Evolutionary conservation across 2,329 filamentous ascomycete species (phyloP).

Genomic region (Zasmidium angulare): DNA sequence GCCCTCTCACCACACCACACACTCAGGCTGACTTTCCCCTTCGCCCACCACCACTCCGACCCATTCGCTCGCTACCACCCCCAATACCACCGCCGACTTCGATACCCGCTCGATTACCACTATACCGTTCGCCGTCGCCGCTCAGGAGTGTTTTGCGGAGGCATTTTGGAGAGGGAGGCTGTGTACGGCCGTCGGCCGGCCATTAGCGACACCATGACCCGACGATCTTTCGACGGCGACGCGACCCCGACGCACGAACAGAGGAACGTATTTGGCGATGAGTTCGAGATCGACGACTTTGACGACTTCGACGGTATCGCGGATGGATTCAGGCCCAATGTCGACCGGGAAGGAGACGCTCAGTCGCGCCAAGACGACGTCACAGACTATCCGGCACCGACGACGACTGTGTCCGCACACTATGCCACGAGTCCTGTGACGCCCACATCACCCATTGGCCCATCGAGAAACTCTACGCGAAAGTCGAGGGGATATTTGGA

Average conservation of each 20-base stretch:
- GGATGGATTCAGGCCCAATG: conserved; percentile 47
- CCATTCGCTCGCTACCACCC: background rate
- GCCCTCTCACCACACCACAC: conserved; percentile 1
- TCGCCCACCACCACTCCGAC: background rate
- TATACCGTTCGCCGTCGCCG: background rate
- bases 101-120: background rate
- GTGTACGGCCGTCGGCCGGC: conserved; percentile 21
- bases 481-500: conserved; percentile 33
- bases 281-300: conserved; percentile 46
- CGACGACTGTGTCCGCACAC: conserved; percentile 28
- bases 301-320: conserved; percentile 41
- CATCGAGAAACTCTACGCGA: conserved; percentile 33
- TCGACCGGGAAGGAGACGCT: conserved; percentile 25
- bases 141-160: conserved; percentile 1
- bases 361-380: conserved; percentile 23
- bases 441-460: conserved; percentile 11
- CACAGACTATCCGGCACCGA: conserved; percentile 32
- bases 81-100: background rate
- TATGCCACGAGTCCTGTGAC: conserved; percentile 26
- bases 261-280: conserved; percentile 51
- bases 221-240: conserved; percentile 29
- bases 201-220: conserved; percentile 23
- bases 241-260: conserved; percentile 33
- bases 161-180: conserved; percentile 23
- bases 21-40: background rate